Percentiles rank a stretch among this genome's conserved stretches.
Conservation (phyloP, 2,329 filamentous ascomycete species). For the Apiospora pterosperma region DNA sequence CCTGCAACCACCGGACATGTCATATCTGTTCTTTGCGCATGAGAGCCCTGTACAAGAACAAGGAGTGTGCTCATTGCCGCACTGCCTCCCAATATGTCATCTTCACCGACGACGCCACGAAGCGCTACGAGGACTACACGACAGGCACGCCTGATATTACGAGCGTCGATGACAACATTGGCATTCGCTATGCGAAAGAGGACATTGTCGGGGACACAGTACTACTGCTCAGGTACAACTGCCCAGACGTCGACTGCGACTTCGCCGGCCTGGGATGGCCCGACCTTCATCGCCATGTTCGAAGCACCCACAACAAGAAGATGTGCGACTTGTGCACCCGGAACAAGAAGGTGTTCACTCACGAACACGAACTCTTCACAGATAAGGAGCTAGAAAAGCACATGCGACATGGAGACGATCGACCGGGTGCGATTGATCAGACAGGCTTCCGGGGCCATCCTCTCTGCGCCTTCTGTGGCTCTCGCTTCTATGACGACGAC, state of each 20-base stretch:
- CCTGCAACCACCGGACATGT: slow-evolving; percentile 94
- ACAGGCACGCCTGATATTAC: slow-evolving; percentile 61
- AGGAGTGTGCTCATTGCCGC: slow-evolving; percentile 93
- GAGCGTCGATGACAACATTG: slow-evolving; percentile 78
- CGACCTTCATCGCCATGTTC: slow-evolving; percentile 78
- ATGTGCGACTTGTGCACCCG: slow-evolving; percentile 52
- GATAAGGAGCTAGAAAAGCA: slow-evolving; percentile 78
- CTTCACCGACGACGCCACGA: slow-evolving; percentile 81
- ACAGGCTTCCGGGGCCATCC: slow-evolving; percentile 96
- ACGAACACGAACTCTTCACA: slow-evolving; percentile 92
- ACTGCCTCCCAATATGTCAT: slow-evolving; percentile 78
- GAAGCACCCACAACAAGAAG: slow-evolving; percentile 75
- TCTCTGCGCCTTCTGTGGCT: slow-evolving; percentile 86
- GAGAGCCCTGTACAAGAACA: slow-evolving; percentile 92
- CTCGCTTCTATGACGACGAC: slow-evolving; percentile 93
- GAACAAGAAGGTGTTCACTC: slow-evolving; percentile 97
- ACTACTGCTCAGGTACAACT: slow-evolving; percentile 88
- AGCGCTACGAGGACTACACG: slow-evolving; percentile 81
- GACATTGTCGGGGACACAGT: slow-evolving; percentile 91
- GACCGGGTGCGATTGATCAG: slow-evolving; percentile 84
- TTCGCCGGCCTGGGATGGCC: slow-evolving; percentile 72
- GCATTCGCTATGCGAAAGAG: slow-evolving; percentile 84
- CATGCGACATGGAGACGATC: slow-evolving; percentile 87
- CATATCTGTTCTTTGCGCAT: slow-evolving; percentile 92
- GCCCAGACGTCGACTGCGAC: slow-evolving; percentile 75